Evolutionary conservation across 2,329 filamentous ascomycete genomes (phyloP).

Genomic region (Coniella vitis): DNA sequence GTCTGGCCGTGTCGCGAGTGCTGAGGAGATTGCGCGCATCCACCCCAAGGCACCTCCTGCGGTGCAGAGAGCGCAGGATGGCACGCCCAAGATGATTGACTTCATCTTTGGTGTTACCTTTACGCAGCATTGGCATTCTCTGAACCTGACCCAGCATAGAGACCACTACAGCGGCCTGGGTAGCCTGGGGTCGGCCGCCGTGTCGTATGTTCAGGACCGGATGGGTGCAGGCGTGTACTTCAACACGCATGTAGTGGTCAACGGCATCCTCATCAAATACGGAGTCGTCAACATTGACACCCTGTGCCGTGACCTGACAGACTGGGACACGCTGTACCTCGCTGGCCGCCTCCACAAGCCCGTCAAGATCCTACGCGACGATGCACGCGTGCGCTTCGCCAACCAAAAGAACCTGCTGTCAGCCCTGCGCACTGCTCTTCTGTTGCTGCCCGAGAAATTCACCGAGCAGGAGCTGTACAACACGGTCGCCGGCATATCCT

Average conservation of each 20-base stretch:
- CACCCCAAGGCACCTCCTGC: conserved; percentile 78
- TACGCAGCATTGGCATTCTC: conserved; percentile 91
- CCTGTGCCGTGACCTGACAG: conserved; percentile 73
- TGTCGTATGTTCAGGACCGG: conserved; percentile 78
- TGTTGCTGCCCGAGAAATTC: conserved; percentile 78
- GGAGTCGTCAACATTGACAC: conserved; percentile 93
- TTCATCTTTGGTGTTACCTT: conserved; percentile 96
- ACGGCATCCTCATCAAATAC: conserved; percentile 95
- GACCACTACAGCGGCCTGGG: conserved; percentile 88
- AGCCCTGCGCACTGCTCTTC: conserved; percentile 79
- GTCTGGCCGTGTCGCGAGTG: conserved; percentile 46
- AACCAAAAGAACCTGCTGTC: conserved; percentile 95
- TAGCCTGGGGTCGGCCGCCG: conserved; percentile 74
- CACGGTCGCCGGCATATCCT: conserved; percentile 87
- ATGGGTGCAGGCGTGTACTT: conserved; percentile 96
- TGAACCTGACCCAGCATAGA: conserved; percentile 83
- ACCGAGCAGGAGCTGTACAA: conserved; percentile 83
- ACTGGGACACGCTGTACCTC: conserved; percentile 95
- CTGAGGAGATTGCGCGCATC: conserved; percentile 53
- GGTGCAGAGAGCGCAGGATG: conserved; percentile 77
- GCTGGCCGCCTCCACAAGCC: conserved; percentile 94
- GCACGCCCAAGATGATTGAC: conserved; percentile 92
- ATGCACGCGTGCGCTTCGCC: conserved; percentile 82
- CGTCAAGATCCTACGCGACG: conserved; percentile 93
- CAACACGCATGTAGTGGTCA: conserved; percentile 90